Percentiles rank a stretch among this genome's conserved stretches.
phyloP scores from a whole-genome alignment of 352 stramenopile genomes.

The Phytophthora uliginosa region DNA sequence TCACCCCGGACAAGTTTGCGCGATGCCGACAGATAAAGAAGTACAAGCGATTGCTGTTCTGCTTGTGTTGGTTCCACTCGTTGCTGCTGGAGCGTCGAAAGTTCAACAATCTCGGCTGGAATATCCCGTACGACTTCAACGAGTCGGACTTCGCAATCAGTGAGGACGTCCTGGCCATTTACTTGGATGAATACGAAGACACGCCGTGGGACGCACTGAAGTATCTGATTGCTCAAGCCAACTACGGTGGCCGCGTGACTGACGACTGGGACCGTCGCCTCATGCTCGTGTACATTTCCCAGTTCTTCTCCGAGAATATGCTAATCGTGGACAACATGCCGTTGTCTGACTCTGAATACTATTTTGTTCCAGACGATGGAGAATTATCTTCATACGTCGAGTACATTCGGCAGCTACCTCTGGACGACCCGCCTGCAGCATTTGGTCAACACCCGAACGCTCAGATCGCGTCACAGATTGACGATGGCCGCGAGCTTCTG shows the following conservation, averaged over 20 bases:
- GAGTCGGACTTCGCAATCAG: conserved; percentile 98
- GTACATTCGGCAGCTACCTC: conserved; percentile 92
- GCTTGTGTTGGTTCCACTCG: conserved; percentile 97
- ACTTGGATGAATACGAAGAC: conserved; percentile 94
- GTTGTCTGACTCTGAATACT: conserved; percentile 93
- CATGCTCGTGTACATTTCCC: conserved; percentile 97
- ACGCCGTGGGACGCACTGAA: conserved; percentile 95
- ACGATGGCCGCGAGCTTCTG: conserved; percentile 93
- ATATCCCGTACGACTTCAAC: conserved; percentile 99
- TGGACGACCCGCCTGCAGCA: conserved; percentile 91
- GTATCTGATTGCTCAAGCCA: conserved; percentile 97
- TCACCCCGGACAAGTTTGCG: conserved; percentile 89
- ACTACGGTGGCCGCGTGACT: conserved; percentile 97
- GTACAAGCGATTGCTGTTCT: conserved; percentile 96
- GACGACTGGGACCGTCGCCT: conserved; percentile 97
- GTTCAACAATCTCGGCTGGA: conserved; percentile 98
- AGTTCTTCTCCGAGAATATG: conserved; percentile 95
- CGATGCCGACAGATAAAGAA: conserved; percentile 89
- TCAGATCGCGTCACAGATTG: conserved; percentile 96
- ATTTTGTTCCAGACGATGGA: conserved; percentile 95
- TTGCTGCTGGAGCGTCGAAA: conserved; percentile 96
- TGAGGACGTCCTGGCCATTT: conserved; percentile 96
- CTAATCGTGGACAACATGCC: conserved; percentile 87
- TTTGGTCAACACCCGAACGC: conserved; percentile 98
- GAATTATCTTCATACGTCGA: conserved; percentile 91